A percentile compares a stretch with the other conserved stretches of the same genome.
Evolutionary conservation across 495 filamentous ascomycete genomes (phyloP).

Genomic region (Talaromyces borbonicus): DNA sequence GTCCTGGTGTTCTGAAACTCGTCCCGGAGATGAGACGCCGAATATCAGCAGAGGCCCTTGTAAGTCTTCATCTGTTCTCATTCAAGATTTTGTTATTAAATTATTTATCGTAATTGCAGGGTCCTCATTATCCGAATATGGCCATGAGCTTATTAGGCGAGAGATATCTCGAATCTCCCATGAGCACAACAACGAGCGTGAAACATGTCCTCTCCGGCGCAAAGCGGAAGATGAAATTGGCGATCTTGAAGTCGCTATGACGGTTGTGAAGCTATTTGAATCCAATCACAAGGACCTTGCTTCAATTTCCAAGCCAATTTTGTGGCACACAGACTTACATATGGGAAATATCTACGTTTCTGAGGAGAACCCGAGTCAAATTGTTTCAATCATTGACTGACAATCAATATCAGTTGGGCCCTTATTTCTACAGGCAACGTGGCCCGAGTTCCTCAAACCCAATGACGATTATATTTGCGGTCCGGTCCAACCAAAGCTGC

Average conservation of each 20-base stretch:
- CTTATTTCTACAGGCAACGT: slow-evolving; percentile 23
- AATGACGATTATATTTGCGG: slow-evolving; percentile 20
- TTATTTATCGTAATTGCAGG: background rate
- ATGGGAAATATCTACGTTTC: slow-evolving; percentile 25
- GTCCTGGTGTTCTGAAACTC: background rate
- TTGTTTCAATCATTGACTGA: slow-evolving; percentile 23
- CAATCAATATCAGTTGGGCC: slow-evolving; percentile 19
- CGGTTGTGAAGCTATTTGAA: background rate
- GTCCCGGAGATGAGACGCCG: background rate
- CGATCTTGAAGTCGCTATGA: slow-evolving; percentile 2
- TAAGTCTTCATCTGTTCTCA: background rate
- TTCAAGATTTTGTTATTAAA: background rate
- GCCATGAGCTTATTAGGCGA: background rate
- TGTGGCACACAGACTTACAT: slow-evolving; percentile 25
- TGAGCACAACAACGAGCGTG: background rate
- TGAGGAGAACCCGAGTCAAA: slow-evolving; percentile 13
- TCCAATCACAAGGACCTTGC: background rate
- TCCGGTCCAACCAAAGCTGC: slow-evolving; percentile 17
- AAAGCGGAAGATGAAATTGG: slow-evolving; percentile 1
- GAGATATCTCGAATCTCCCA: slow-evolving; percentile 4
- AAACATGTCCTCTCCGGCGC: background rate
- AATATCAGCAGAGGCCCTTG: background rate
- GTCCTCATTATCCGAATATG: background rate
- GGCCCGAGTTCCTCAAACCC: slow-evolving; percentile 23
- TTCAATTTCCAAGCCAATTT: slow-evolving; percentile 7